Evolutionary conservation across 306 rosid genomes (phyloP).

Genomic region (Senna siamea): DNA sequence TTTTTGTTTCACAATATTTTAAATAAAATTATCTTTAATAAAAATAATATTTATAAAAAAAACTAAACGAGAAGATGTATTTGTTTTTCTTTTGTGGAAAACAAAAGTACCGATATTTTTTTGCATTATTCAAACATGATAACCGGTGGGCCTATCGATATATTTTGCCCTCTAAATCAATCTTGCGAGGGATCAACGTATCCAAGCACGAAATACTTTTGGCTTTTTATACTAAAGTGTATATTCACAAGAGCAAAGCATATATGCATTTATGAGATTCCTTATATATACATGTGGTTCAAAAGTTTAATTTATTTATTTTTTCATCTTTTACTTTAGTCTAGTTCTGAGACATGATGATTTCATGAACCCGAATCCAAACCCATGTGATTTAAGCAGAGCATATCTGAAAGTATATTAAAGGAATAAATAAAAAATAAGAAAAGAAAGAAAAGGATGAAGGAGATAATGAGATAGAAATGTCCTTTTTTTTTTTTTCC

Average conservation of each 20-base stretch:
- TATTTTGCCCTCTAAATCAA: background rate
- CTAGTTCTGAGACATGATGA: slow-evolving; percentile 44
- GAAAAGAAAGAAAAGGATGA: background rate
- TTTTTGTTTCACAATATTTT: too few species aligned
- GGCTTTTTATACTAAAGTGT: slow-evolving; percentile 22
- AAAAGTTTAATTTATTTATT: background rate
- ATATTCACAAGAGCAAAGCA: background rate
- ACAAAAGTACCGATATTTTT: too few species aligned
- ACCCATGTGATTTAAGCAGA: slow-evolving; percentile 50
- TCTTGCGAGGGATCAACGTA: slow-evolving; percentile 36
- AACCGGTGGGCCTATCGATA: too few species aligned
- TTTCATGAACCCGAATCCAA: slow-evolving; percentile 36
- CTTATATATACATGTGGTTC: slow-evolving; percentile 48
- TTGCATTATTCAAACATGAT: too few species aligned
- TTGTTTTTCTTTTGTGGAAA: too few species aligned
- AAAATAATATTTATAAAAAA: too few species aligned
- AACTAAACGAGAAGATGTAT: too few species aligned
- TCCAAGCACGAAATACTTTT: slow-evolving; percentile 35
- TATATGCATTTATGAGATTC: slow-evolving; percentile 42
- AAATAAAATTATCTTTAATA: too few species aligned
- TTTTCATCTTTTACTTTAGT: slow-evolving; percentile 24
- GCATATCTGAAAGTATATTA: slow-evolving; percentile 15
- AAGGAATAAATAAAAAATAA: background rate
- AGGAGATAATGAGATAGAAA: background rate
- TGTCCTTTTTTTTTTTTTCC: background rate